phyloP scores from a whole-genome alignment of 441 rosid genomes.

The Populus trichocarpa region DNA sequence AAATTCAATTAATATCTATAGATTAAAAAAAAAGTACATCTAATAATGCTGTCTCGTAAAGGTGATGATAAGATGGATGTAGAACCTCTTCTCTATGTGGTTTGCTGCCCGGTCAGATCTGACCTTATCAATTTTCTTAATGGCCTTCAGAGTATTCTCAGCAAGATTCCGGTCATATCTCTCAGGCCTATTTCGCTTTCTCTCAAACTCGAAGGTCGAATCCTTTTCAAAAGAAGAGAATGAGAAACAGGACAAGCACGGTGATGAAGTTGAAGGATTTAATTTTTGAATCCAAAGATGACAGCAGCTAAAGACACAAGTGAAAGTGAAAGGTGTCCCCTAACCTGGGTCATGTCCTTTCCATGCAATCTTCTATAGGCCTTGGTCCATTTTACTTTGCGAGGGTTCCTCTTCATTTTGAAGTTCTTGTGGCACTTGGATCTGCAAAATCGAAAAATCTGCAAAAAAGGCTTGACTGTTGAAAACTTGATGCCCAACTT shows the following conservation, averaged over 20 bases:
- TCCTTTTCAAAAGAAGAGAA: slow-evolving; percentile 36
- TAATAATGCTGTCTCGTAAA: neutral
- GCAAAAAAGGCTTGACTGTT: slow-evolving; percentile 12
- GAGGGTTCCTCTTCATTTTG: slow-evolving; percentile 97
- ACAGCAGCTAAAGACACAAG: neutral
- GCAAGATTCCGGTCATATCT: slow-evolving; percentile 81
- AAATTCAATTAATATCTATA: neutral
- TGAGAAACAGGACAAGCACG: neutral
- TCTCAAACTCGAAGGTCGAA: slow-evolving; percentile 88
- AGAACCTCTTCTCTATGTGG: slow-evolving; percentile 56
- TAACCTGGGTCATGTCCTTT: slow-evolving; percentile 94
- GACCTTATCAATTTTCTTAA: slow-evolving; percentile 77
- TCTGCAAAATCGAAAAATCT: slow-evolving; percentile 90
- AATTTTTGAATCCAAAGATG: neutral
- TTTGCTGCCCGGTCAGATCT: slow-evolving; percentile 45
- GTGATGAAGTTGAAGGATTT: neutral
- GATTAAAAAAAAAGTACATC: neutral
- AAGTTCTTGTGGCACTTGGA: slow-evolving; percentile 96
- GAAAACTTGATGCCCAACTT: slow-evolving; percentile 2
- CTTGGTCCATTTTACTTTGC: slow-evolving; percentile 94
- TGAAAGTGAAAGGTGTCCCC: neutral
- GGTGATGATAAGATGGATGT: neutral
- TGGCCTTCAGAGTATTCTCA: slow-evolving; percentile 61
- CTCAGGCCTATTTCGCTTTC: slow-evolving; percentile 90
- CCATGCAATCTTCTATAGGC: slow-evolving; percentile 80